Conservation (phyloP, 2,329 filamentous ascomycete genomes). For the Xylaria multiplex region DNA sequence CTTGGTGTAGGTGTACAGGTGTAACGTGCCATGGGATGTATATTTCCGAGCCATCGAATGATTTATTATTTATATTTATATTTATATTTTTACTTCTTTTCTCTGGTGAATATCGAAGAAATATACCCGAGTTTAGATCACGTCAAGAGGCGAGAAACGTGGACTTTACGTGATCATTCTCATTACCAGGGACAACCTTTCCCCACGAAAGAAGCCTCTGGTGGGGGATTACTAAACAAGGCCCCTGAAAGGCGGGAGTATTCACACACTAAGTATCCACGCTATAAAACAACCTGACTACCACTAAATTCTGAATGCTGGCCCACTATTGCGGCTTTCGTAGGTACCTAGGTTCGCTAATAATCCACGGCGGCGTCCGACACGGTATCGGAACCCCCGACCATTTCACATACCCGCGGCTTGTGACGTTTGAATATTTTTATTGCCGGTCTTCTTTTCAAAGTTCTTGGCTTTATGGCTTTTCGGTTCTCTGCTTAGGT, state of each 20-base stretch:
- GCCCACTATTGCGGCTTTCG: neutral
- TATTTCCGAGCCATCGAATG: too few relatives aligned
- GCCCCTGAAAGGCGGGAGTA: neutral
- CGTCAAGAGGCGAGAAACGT: too few relatives aligned
- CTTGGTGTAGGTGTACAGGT: neutral
- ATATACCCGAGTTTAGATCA: too few relatives aligned
- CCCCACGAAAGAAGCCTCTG: too few relatives aligned
- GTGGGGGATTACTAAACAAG: neutral
- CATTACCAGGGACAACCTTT: too few relatives aligned
- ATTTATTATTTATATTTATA: too few relatives aligned
- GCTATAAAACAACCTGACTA: neutral
- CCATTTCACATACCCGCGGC: slow-evolving; percentile 19
- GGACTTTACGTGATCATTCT: too few relatives aligned
- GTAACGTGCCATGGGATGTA: neutral
- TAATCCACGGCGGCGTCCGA: slow-evolving; percentile 27
- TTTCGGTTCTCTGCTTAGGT: neutral
- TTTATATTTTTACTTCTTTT: too few relatives aligned
- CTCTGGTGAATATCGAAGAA: too few relatives aligned
- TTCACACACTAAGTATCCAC: neutral
- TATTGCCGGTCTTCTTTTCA: neutral
- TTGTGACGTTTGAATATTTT: slow-evolving; percentile 11
- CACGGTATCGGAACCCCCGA: slow-evolving; percentile 29
- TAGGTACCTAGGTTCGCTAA: neutral
- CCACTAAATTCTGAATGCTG: neutral
- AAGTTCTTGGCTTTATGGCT: neutral